These are phyloP conservation scores for Hygrophorus pudorinus DNA, from an alignment of 768 basidiomycete genomes.

Conservation along the genomic window DNA sequence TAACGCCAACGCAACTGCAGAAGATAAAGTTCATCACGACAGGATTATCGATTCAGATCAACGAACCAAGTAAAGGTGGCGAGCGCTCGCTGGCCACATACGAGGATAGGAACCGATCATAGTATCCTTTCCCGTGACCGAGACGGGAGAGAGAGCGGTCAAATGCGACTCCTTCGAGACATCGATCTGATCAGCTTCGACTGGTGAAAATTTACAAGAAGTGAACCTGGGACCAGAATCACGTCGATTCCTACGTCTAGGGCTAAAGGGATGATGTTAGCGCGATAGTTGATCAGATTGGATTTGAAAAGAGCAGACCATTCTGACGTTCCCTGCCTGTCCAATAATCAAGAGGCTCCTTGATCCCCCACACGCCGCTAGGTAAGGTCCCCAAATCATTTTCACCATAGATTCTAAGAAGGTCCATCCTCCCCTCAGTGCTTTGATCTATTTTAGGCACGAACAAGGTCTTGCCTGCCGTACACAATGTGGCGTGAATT, in stretches of 20 bases:
- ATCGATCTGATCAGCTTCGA: background rate
- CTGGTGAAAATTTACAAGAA: background rate
- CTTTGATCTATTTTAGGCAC: constrained; percentile 52
- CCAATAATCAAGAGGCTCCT: constrained; percentile 46
- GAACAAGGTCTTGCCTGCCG: constrained; percentile 52
- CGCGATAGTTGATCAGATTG: background rate
- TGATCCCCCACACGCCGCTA: constrained; percentile 65
- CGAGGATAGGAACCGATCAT: constrained; percentile 59
- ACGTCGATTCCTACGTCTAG: constrained; percentile 41
- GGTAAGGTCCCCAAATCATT: constrained; percentile 51
- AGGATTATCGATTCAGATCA: constrained; percentile 5
- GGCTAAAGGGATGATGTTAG: constrained; percentile 24
- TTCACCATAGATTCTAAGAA: constrained; percentile 48
- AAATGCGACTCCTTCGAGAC: constrained; percentile 57
- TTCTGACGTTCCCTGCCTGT: constrained; percentile 33
- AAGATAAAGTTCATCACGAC: constrained; percentile 5
- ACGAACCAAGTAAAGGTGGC: constrained; percentile 51
- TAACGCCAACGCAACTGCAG: constrained; percentile 54
- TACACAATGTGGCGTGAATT: no score
- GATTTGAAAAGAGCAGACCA: constrained; percentile 30
- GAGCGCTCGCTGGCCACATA: constrained; percentile 36
- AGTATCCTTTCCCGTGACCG: constrained; percentile 80
- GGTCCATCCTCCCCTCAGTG: constrained; percentile 47
- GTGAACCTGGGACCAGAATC: constrained; percentile 57
- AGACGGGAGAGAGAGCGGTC: constrained; percentile 59